Base-by-base conservation (phyloP, 257 asterid species). In the Dorcoceras hygrometricum region DNA sequence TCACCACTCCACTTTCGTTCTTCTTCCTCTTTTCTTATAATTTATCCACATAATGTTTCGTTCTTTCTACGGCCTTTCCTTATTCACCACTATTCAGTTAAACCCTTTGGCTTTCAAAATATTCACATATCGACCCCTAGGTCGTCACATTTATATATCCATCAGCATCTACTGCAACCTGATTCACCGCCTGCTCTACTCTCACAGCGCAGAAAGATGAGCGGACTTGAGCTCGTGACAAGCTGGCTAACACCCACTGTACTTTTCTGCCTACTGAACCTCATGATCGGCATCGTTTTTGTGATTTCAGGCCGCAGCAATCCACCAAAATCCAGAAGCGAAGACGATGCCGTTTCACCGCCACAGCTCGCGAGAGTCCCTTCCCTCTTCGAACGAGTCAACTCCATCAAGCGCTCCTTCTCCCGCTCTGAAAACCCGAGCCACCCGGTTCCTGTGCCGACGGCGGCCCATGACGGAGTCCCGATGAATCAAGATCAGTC, bases 231-330 rank as follows among this genome's bases (percentile, higher is more conserved):
- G 16, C 0, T 54, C 11, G 36, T 85, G 8, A 16, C 79, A 5
- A 76, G 70, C 80, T 84, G 82, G 81, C 57, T 80, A 12, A 82
- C 93, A 0, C 94, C 88, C 19, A 67, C 83, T 0, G 34, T 76
- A n/a, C 83, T 84, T 24, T 88, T 88, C 83, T 88, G 91, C 77
- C 4, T 82, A 25, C 54, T 88, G 8, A 88, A 86, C 77, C 76
- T 86, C 8, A 54, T 73, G 71, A 79, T 88, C 46, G 85, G 67
- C 71, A 69, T 84, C 39, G 80, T 88, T 23, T 80, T 77, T 73
- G 16, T 84, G 31, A 56, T 58, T 27, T 83, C 87, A 2, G 64
- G n/a, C 62, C 63, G 28, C 24, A 62, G 24, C 48, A 63, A 51
- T 4, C 70, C 24, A 7, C 68, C 8, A 6, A 48, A 39, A 20